Conservation (phyloP, 768 basidiomycete species). For the Mycena floridula region DNA sequence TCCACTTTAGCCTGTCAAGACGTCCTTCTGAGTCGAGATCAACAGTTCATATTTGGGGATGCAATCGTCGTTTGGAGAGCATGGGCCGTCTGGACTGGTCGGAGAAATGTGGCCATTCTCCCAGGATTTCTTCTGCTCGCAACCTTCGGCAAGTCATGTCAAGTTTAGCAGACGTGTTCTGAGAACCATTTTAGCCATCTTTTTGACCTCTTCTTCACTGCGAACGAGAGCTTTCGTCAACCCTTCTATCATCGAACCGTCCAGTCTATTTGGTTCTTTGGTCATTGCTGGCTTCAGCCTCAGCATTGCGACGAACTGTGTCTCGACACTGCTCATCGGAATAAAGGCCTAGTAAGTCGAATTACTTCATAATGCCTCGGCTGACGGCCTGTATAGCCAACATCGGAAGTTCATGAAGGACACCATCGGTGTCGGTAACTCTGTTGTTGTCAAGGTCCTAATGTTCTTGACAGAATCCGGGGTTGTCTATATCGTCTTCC, state of each 20-base stretch:
- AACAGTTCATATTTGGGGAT: slow-evolving; percentile 1
- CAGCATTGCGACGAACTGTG: slow-evolving; percentile 1
- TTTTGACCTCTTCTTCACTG: slow-evolving; percentile 1
- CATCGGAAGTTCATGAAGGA: too few relatives aligned
- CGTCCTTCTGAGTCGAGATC: not conserved
- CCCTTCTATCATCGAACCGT: slow-evolving; percentile 1
- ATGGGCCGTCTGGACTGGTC: too few relatives aligned
- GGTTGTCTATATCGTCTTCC: too few relatives aligned
- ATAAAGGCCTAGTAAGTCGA: slow-evolving; percentile 3
- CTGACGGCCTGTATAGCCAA: too few relatives aligned
- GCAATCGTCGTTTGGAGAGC: too few relatives aligned
- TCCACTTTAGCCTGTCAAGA: not conserved
- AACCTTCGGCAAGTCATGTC: not conserved
- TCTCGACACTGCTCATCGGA: slow-evolving; percentile 1
- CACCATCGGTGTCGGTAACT: too few relatives aligned
- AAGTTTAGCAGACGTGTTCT: not conserved
- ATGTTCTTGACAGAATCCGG: too few relatives aligned
- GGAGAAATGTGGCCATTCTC: too few relatives aligned
- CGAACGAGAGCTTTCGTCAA: slow-evolving; percentile 1
- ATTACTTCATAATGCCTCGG: too few relatives aligned
- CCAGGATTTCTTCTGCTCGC: not conserved
- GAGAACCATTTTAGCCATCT: not conserved
- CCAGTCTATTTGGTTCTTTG: slow-evolving; percentile 1
- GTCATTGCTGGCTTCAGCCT: slow-evolving; percentile 1
- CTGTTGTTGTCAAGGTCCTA: too few relatives aligned